These are phyloP conservation scores for Yamadazyma kitorensis DNA, from an alignment of 805 yeast genomes.

Conservation along the genomic window DNA sequence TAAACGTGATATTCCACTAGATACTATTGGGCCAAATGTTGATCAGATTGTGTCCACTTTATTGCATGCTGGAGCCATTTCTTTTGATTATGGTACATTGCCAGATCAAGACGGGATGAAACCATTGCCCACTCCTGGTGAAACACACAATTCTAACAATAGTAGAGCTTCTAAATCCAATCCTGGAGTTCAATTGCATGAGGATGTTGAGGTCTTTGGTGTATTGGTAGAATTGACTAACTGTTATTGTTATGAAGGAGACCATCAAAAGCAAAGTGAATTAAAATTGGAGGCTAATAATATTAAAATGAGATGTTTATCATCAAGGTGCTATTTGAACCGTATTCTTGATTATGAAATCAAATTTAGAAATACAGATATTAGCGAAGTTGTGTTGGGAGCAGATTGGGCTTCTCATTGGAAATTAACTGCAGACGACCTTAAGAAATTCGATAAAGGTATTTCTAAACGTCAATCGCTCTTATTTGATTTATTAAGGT, in stretches of 20 bases:
- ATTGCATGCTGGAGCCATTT: conserved; percentile 40
- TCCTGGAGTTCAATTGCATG: conserved; percentile 18
- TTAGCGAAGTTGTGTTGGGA: conserved; percentile 31
- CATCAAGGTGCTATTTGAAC: conserved; percentile 35
- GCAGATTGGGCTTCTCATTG: conserved; percentile 67
- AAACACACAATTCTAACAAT: conserved; percentile 1
- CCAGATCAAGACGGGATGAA: conserved; percentile 12
- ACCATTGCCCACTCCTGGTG: conserved; percentile 11
- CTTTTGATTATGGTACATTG: conserved; percentile 19
- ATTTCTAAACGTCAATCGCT: conserved; percentile 69
- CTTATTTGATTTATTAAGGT: conserved; percentile 68
- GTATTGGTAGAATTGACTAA: conserved; percentile 43
- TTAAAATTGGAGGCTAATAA: conserved; percentile 2
- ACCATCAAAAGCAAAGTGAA: conserved; percentile 14
- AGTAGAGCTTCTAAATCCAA: conserved; percentile 9
- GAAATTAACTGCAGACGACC: conserved; percentile 55
- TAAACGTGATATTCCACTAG: conserved; percentile 47
- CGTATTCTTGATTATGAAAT: conserved; percentile 26
- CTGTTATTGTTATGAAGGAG: conserved; percentile 41
- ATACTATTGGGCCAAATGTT: conserved; percentile 49
- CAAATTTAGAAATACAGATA: conserved; percentile 20
- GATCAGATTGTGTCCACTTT: conserved; percentile 46
- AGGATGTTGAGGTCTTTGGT: conserved; percentile 28
- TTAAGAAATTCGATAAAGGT: conserved; percentile 46
- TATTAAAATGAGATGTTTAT: conserved; percentile 28